Evolutionary conservation across 176 grass and related monocot genomes (phyloP).

Genomic region (Typha latifolia): DNA sequence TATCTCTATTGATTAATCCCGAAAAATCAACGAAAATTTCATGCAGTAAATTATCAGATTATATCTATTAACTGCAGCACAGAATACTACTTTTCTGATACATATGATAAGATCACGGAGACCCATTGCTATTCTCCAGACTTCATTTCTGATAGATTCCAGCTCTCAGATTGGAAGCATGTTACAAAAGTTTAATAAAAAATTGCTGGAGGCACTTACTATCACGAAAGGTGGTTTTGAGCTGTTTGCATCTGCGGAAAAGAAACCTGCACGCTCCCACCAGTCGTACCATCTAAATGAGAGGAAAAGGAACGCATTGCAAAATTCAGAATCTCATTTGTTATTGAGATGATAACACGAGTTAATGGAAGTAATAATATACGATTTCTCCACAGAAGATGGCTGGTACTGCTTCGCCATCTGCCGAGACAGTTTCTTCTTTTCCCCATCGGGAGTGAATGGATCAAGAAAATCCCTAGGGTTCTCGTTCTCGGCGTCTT

Average conservation of each 20-base stretch:
- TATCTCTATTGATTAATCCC: not conserved
- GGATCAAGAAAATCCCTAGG: conserved; percentile 50
- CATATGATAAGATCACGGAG: not conserved
- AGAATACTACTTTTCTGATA: not conserved
- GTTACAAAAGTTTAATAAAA: not conserved
- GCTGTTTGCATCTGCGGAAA: conserved; percentile 50
- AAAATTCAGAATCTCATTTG: conserved; percentile 3
- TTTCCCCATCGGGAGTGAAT: conserved; percentile 34
- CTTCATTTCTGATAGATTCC: not conserved
- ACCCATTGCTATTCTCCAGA: not conserved
- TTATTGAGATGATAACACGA: conserved; percentile 3
- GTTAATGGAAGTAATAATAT: conserved; percentile 8
- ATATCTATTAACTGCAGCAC: not conserved
- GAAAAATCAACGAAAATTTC: not conserved
- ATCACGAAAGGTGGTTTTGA: conserved; percentile 67
- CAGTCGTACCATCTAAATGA: conserved; percentile 58
- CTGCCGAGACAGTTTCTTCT: conserved; percentile 46
- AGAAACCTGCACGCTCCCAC: conserved; percentile 65
- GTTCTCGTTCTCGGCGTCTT: conserved; percentile 29
- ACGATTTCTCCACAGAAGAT: conserved; percentile 53
- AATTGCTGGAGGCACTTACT: conserved; percentile 25
- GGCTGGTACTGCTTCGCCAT: conserved; percentile 80
- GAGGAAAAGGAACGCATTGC: conserved; percentile 5
- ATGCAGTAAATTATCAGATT: not conserved
- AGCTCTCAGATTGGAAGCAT: not conserved